These are phyloP conservation scores for Candida silvicultrix DNA, from an alignment of 805 yeast genomes.

Conservation along the genomic window DNA sequence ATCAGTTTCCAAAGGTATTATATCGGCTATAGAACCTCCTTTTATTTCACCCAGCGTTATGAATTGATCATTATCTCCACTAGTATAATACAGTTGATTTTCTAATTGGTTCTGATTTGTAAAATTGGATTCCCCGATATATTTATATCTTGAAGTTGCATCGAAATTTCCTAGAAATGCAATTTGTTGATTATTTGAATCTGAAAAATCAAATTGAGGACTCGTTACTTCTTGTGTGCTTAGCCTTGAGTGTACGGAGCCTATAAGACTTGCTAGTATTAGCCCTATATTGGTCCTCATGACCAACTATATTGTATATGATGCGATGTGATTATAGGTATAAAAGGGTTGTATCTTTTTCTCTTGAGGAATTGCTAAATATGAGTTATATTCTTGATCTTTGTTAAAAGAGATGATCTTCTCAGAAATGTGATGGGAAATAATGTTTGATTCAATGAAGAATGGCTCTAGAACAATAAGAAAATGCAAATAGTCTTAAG, in stretches of 20 bases:
- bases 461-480: not conserved
- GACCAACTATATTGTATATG: not conserved
- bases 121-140: constrained; percentile 29
- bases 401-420: no score
- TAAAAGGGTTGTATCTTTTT: no score
- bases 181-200: constrained; percentile 14
- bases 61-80: constrained; percentile 10
- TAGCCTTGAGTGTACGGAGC: not conserved
- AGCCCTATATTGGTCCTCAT: not conserved
- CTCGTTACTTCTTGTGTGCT: not conserved
- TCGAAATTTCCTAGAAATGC: constrained; percentile 30
- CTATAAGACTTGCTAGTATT: not conserved
- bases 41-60: constrained; percentile 13
- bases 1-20: constrained; percentile 25
- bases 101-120: constrained; percentile 15
- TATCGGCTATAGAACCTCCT: constrained; percentile 12
- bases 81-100: constrained; percentile 15
- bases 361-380: no score
- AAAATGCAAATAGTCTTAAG: not conserved
- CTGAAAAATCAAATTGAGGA: constrained; percentile 16
- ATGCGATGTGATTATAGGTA: not conserved
- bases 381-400: no score
- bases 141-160: constrained; percentile 28
- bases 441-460: no score
- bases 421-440: not conserved